Conservation (phyloP, 805 yeast genomes). For the Candida piceae region DNA sequence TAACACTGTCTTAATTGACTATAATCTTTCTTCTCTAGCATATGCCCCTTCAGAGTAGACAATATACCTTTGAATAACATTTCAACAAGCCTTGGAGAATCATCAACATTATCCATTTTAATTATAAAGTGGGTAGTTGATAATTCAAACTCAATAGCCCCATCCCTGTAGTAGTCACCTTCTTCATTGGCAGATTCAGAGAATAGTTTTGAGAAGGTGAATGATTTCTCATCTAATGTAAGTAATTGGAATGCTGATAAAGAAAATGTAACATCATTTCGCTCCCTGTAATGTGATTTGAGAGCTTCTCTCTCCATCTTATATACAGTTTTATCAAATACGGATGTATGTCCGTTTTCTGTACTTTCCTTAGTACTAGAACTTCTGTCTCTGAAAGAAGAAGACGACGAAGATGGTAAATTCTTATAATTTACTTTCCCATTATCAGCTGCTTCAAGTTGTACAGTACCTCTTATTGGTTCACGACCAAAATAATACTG, state of each 20-base stretch:
- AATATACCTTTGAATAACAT: slow-evolving; percentile 8
- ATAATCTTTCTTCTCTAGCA: slow-evolving; percentile 3
- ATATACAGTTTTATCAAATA: not conserved
- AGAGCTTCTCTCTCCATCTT: not conserved
- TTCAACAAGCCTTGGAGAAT: slow-evolving; percentile 9
- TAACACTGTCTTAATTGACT: slow-evolving; percentile 19
- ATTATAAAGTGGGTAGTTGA: slow-evolving; percentile 11
- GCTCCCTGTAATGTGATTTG: not conserved
- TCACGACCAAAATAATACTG: slow-evolving; percentile 21
- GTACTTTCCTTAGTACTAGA: not conserved
- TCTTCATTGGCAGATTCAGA: slow-evolving; percentile 12
- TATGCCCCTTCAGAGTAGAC: slow-evolving; percentile 2
- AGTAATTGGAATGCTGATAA: slow-evolving; percentile 8
- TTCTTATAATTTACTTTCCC: not conserved
- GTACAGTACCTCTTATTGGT: slow-evolving; percentile 23
- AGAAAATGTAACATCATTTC: slow-evolving; percentile 2
- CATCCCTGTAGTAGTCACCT: slow-evolving; percentile 13
- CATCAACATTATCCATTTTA: slow-evolving; percentile 6
- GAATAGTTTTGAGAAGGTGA: slow-evolving; percentile 15
- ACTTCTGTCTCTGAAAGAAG: too few relatives aligned
- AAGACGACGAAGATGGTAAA: too few relatives aligned
- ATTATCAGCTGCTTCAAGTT: slow-evolving; percentile 20
- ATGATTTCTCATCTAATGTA: slow-evolving; percentile 8
- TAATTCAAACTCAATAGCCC: slow-evolving; percentile 14
- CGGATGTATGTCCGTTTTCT: not conserved